Conservation (phyloP, 2,329 filamentous ascomycete genomes). For the Fulvia fulva region DNA sequence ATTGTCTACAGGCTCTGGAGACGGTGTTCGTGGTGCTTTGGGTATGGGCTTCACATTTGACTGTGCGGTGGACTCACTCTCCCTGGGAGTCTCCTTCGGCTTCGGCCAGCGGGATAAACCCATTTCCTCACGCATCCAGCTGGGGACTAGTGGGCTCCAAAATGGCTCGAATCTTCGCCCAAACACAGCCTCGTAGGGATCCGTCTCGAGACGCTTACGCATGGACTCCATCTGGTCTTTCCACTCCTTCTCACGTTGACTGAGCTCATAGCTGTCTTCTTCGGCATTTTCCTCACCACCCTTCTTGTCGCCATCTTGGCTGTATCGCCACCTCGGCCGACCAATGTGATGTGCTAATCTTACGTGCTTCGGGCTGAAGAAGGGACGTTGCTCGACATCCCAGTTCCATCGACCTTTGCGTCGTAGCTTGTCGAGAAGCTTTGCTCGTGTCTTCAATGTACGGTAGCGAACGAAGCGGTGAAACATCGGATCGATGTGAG, state of each 20-base stretch:
- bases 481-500: conserved; percentile 32
- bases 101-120: conserved; percentile 18
- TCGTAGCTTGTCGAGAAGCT: conserved; percentile 30
- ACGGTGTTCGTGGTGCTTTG: conserved; percentile 1
- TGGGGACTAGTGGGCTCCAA: conserved; percentile 31
- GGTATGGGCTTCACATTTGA: conserved; percentile 4
- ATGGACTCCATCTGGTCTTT: conserved; percentile 33
- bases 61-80: not conserved
- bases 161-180: conserved; percentile 37
- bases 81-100: conserved; percentile 11
- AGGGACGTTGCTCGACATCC: conserved; percentile 25
- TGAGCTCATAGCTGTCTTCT: conserved; percentile 28
- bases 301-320: conserved; percentile 16
- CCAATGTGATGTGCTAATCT: conserved; percentile 29
- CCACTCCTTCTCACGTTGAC: conserved; percentile 30
- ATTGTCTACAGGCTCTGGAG: conserved; percentile 4
- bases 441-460: conserved; percentile 30
- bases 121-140: conserved; percentile 30
- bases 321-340: conserved; percentile 16
- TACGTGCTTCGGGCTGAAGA: conserved; percentile 29
- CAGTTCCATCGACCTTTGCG: conserved; percentile 31
- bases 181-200: conserved; percentile 44
- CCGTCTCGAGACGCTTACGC: conserved; percentile 35
- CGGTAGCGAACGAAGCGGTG: conserved; percentile 28
- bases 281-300: conserved; percentile 4